A percentile compares a stretch with the other conserved stretches of the same genome.
phyloP scores from a whole-genome alignment of 306 rosid genomes.

The Betula pendula region DNA sequence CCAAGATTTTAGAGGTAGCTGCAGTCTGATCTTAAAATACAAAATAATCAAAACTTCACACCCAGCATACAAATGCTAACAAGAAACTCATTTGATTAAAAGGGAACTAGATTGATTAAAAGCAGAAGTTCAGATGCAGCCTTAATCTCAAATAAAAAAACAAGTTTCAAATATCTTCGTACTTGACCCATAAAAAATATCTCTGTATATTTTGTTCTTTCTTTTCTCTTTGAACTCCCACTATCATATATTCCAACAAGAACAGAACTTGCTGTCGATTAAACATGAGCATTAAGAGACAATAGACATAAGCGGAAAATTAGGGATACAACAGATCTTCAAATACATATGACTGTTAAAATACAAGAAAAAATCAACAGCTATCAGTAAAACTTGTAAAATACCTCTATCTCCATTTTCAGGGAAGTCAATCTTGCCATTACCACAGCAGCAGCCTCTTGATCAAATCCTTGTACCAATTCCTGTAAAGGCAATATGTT shows the following conservation, averaged over 20 bases:
- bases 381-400: constrained; percentile 16
- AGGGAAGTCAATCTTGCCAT: constrained; percentile 86
- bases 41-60: not conserved
- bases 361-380: constrained; percentile 10
- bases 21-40: not conserved
- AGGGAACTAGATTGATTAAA: not conserved
- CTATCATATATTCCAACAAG: constrained; percentile 19
- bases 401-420: constrained; percentile 96
- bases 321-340: constrained; percentile 18
- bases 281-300: no score
- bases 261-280: constrained; percentile 3
- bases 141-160: not conserved
- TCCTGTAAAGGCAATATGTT: constrained; percentile 53
- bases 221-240: constrained; percentile 17
- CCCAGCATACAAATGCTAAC: not conserved
- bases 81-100: not conserved
- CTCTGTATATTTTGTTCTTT: constrained; percentile 3
- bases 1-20: not conserved
- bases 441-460: constrained; percentile 97
- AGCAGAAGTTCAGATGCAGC: not conserved
- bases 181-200: constrained; percentile 13
- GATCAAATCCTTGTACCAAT: constrained; percentile 95
- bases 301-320: constrained; percentile 4
- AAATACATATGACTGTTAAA: constrained; percentile 6
- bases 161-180: not conserved